Evolutionary conservation across 768 basidiomycete genomes (phyloP).

Genomic region (Coprinellus aureogranulatus): DNA sequence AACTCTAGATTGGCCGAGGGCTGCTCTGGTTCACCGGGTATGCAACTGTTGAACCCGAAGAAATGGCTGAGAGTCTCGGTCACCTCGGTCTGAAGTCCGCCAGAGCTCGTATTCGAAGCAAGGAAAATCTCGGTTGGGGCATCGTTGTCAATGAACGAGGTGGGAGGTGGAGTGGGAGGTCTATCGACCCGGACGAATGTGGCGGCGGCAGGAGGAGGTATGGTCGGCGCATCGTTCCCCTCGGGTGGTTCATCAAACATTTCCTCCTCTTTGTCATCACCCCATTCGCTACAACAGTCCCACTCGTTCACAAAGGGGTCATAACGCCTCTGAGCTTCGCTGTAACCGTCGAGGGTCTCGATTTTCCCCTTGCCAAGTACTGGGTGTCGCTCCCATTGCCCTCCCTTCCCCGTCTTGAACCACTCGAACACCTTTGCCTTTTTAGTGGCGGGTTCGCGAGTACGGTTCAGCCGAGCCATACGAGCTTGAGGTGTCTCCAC

Average conservation of each 20-base stretch:
- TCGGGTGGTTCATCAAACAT: neutral
- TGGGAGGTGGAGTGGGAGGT: no score
- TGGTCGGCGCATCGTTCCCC: no score
- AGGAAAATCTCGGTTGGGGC: no score
- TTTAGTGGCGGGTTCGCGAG: neutral
- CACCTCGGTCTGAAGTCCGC: no score
- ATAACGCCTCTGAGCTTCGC: neutral
- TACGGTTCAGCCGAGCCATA: neutral
- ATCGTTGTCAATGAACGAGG: no score
- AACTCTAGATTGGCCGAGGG: no score
- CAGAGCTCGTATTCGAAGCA: no score
- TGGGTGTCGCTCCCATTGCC: neutral
- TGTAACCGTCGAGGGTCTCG: neutral
- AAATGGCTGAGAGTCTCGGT: no score
- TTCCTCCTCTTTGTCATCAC: neutral
- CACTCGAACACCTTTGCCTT: neutral
- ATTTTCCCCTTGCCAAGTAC: neutral
- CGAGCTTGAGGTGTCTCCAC: neutral
- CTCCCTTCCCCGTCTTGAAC: neutral
- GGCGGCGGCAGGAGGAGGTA: neutral
- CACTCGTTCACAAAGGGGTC: constrained; percentile 8
- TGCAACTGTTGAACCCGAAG: no score
- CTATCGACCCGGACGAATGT: no score
- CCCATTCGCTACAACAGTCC: constrained; percentile 1
- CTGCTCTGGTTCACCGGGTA: no score